Evolutionary conservation across 176 grass and related monocot species (phyloP).

Genomic region (Aegilops tauschii): DNA sequence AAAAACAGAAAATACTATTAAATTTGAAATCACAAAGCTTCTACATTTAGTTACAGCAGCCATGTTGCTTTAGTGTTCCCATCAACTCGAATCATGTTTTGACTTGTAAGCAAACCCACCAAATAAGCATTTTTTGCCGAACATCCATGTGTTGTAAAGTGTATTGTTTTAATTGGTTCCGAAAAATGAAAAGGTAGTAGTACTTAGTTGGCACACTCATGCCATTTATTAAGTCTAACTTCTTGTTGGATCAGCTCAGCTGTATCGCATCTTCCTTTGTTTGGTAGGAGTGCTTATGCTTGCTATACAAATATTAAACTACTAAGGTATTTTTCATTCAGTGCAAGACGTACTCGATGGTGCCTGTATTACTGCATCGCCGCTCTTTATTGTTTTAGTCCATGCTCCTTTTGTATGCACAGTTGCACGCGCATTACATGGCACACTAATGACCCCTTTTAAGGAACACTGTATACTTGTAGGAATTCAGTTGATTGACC

Average conservation of each 20-base stretch:
- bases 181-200: neutral
- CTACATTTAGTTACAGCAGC: neutral
- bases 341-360: neutral
- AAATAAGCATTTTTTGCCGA: neutral
- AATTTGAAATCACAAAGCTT: neutral
- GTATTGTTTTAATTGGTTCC: neutral
- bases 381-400: neutral
- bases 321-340: neutral
- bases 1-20: neutral
- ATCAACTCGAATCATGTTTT: neutral
- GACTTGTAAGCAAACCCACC: conserved; percentile 7
- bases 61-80: neutral
- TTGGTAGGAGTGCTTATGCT: neutral
- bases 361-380: neutral
- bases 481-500: neutral
- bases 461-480: neutral
- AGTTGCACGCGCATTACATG: neutral
- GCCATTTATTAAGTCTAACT: neutral
- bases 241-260: neutral
- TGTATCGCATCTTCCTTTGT: conserved; percentile 15
- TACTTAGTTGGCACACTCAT: neutral
- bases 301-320: conserved; percentile 18
- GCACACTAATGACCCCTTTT: neutral
- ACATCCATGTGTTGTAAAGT: neutral
- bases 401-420: neutral